These are phyloP conservation scores for Diddensiella santjacobensis DNA, from an alignment of 805 yeast genomes.

Conservation along the genomic window DNA sequence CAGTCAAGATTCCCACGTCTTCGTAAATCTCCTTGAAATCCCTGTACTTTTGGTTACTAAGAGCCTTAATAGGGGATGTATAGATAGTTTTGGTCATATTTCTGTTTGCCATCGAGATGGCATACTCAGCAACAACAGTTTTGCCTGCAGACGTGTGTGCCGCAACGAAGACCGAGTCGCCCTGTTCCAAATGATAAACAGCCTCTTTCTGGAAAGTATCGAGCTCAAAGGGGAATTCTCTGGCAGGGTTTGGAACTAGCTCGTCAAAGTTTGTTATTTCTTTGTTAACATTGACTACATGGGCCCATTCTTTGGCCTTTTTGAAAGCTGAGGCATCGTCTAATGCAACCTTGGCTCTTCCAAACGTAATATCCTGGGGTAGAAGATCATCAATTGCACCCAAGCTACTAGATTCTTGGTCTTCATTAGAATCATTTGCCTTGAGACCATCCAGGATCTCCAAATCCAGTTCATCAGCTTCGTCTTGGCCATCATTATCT, in stretches of 20 bases:
- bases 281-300: conserved; percentile 83
- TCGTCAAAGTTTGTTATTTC: conserved; percentile 79
- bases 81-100: conserved; percentile 97
- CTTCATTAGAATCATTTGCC: conserved; percentile 15
- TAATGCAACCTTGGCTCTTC: conserved; percentile 33
- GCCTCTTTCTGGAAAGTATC: conserved; percentile 98
- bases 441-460: conserved; percentile 8
- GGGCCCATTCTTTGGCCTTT: conserved; percentile 80
- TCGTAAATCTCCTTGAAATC: conserved; percentile 78
- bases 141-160: conserved; percentile 99
- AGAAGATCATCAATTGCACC: conserved; percentile 45
- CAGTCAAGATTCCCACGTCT: conserved; percentile 92
- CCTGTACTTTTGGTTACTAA: conserved; percentile 85
- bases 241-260: conserved; percentile 87
- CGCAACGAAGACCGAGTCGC: conserved; percentile 97
- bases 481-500: conserved; percentile 20
- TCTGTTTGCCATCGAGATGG: conserved; percentile 92
- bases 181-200: conserved; percentile 91
- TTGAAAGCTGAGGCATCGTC: conserved; percentile 19
- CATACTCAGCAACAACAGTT: conserved; percentile 97
- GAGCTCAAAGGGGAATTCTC: conserved; percentile 90
- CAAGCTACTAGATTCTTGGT: conserved; percentile 16
- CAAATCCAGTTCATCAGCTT: conserved; percentile 11
- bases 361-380: conserved; percentile 49
- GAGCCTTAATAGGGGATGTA: conserved; percentile 91